Evolutionary conservation across 257 asterid genomes (phyloP), one percentile per base, ranked within the genome.

Genomic region (Penstemon eatonii): DNA sequence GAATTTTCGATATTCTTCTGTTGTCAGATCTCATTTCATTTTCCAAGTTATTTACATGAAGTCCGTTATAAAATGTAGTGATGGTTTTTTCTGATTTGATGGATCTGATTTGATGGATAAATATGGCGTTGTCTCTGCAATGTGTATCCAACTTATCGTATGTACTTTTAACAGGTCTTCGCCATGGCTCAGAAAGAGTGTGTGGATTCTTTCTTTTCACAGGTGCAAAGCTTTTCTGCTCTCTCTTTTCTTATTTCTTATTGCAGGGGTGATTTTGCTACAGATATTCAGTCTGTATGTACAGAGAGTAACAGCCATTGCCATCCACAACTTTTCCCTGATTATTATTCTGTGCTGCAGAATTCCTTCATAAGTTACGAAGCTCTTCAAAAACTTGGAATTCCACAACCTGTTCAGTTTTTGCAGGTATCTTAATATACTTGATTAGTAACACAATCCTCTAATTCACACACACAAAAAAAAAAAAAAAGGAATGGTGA

Each of bases 141-240:
- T 54, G 5, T 12, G 47, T 50, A 38, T 75, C 61, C 61, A 40
- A 72, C 59, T 69, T 63, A 15, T 64, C 72, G 33, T 69, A 54
- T 66, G 65, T 79, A 45, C 66, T 47, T 73, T 74, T 65, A 70
- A 58, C 85, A 94, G 99, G 96, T 94, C 68, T 94, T 94, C 51
- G 96, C 97, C 56, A 69, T 64, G 70, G 96, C 99, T 82, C 97
- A 94, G 65, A 94, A 81, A 79, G 97, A 89, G 76, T 87, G 95
- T 65, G 86, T 87, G 58, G 96, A 94, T 74, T 83, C 96, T 70
- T 84, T 87, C 77, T 91, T 88, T 80, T 94, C 97, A 4, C 99
- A 94, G 97, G 99, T 89, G 72, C 42, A 72, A 49, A 49, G 59
- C 73, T 57, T 57, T 67, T 55, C 41, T 40, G 4, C 4, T 9